Conservation (phyloP, 2,329 filamentous ascomycete genomes). For the Pochonia chlamydosporia region DNA sequence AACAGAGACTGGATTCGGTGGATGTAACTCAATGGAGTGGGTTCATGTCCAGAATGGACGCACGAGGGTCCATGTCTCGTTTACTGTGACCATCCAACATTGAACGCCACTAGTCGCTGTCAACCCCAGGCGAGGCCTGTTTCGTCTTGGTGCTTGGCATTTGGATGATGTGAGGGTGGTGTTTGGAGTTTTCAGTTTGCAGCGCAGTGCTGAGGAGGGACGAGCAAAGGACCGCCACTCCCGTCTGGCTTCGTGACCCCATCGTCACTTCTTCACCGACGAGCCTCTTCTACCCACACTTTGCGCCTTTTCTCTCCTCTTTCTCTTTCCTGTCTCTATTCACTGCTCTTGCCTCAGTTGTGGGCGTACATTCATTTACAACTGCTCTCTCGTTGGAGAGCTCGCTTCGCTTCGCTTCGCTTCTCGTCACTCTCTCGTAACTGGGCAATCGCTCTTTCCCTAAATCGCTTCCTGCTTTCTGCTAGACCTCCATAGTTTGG, state of each 20-base stretch:
- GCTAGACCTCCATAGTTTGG: background rate
- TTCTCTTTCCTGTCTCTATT: background rate
- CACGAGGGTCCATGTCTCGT: background rate
- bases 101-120: no score
- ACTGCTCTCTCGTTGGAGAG: background rate
- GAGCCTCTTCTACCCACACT: background rate
- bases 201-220: no score
- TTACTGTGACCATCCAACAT: no score
- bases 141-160: no score
- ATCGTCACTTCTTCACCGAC: background rate
- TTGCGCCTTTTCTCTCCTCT: background rate
- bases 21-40: no score
- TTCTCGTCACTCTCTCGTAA: constrained; percentile 17
- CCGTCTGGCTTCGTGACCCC: background rate
- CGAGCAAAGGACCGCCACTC: background rate
- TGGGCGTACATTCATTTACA: constrained; percentile 4
- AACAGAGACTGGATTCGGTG: background rate
- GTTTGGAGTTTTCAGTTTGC: no score
- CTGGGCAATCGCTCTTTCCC: background rate
- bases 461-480: background rate
- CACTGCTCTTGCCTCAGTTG: constrained; percentile 2
- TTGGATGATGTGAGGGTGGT: no score
- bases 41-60: no score
- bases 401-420: no score
- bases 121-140: no score